phyloP scores from a whole-genome alignment of 805 yeast species.

The Isabelozyma gotoi region DNA sequence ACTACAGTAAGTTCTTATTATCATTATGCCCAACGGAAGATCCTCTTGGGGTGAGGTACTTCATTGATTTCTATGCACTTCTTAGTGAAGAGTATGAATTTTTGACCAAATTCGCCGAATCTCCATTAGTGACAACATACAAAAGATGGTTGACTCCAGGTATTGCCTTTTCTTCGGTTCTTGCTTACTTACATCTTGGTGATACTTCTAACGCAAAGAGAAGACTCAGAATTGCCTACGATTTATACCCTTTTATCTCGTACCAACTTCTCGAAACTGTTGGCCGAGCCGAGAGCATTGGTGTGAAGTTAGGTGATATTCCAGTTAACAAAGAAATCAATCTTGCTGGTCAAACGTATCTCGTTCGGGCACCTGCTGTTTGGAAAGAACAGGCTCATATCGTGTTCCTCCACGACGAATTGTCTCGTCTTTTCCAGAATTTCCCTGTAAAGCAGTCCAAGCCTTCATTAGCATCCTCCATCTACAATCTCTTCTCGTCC shows the following conservation, averaged over 20 bases:
- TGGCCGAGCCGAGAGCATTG: constrained; percentile 27
- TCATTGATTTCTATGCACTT: constrained; percentile 77
- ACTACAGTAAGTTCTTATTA: constrained; percentile 68
- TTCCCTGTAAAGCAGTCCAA: constrained; percentile 2
- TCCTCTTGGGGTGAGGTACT: constrained; percentile 80
- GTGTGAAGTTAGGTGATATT: constrained; percentile 9
- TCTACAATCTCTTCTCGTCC: constrained; percentile 11
- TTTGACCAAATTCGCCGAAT: constrained; percentile 54
- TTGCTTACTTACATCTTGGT: constrained; percentile 55
- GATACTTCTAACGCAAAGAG: constrained; percentile 44
- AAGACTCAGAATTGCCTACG: constrained; percentile 51
- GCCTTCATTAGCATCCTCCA: constrained; percentile 9
- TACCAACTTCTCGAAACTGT: constrained; percentile 47
- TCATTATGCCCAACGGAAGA: constrained; percentile 76
- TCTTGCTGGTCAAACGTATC: constrained; percentile 56
- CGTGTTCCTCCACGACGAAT: constrained; percentile 47
- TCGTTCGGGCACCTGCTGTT: constrained; percentile 51
- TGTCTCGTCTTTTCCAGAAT: constrained; percentile 22
- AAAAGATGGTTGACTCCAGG: constrained; percentile 73
- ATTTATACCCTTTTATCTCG: constrained; percentile 58
- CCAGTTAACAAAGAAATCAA: constrained; percentile 28
- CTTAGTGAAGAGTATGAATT: constrained; percentile 64
- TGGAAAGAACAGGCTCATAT: constrained; percentile 53
- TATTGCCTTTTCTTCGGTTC: constrained; percentile 60
- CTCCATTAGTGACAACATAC: constrained; percentile 58